These are phyloP conservation scores for Solanum infundibuliforme DNA, from an alignment of 257 asterid species.

Conservation along the genomic window DNA sequence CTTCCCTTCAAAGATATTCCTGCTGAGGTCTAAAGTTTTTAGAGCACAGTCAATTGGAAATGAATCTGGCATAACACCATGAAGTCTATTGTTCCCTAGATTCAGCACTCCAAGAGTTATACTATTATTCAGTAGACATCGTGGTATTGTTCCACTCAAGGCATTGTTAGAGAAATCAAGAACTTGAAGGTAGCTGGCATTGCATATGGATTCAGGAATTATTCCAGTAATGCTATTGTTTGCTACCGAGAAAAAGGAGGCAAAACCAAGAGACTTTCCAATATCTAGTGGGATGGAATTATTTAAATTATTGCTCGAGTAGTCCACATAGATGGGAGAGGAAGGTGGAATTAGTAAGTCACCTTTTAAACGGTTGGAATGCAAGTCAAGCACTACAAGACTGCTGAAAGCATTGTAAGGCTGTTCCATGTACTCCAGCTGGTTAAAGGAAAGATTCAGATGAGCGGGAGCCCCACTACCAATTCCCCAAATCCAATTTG, in stretches of 20 bases:
- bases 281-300: neutral
- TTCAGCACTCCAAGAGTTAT: slow-evolving; percentile 11
- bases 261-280: neutral
- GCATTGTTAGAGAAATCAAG: too few species aligned
- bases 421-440: neutral
- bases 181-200: too few species aligned
- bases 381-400: neutral
- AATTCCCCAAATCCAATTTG: neutral
- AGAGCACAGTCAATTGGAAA: slow-evolving; percentile 16
- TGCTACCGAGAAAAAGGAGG: neutral
- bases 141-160: too few species aligned
- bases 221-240: too few species aligned
- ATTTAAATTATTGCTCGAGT: neutral
- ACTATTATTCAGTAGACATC: neutral
- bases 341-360: neutral
- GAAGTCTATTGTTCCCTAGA: slow-evolving; percentile 21
- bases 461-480: neutral
- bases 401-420: neutral
- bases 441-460: neutral
- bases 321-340: neutral
- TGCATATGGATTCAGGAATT: too few species aligned
- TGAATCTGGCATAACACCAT: slow-evolving; percentile 22
- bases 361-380: neutral
- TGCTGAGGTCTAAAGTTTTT: slow-evolving; percentile 26
- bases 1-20: slow-evolving; percentile 21